These are phyloP conservation scores for Ceratocystis cacaofunesta DNA, from an alignment of 2,329 filamentous ascomycete species.

Conservation along the genomic window DNA sequence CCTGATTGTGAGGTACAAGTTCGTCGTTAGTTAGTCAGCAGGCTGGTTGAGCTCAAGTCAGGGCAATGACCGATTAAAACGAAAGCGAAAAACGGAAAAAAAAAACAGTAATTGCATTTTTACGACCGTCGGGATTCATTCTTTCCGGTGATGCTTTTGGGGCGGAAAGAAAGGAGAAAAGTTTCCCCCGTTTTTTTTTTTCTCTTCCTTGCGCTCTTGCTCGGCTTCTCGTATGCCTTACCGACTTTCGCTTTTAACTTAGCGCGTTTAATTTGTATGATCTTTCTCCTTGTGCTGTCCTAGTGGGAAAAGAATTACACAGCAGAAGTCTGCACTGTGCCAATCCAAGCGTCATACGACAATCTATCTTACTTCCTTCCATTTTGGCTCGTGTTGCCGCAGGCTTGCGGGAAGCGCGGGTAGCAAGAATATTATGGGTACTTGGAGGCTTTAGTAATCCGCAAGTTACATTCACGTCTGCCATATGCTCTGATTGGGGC, in stretches of 20 bases:
- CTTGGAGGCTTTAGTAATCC: not conserved
- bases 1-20: not conserved
- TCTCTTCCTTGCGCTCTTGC: no score
- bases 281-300: not conserved
- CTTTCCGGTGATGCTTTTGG: no score
- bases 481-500: no score
- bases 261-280: not conserved
- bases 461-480: not conserved
- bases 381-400: not conserved
- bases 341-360: not conserved
- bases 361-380: not conserved
- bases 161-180: no score
- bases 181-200: no score
- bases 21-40: no score
- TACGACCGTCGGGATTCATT: no score
- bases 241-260: not conserved
- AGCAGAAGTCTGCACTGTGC: not conserved
- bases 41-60: no score
- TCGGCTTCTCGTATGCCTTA: no score
- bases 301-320: not conserved
- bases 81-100: no score
- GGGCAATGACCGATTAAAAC: no score
- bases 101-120: no score
- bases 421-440: not conserved
- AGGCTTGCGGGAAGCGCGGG: not conserved